phyloP scores from a whole-genome alignment of 805 yeast species.

The Yamadazyma paraphyllophila region DNA sequence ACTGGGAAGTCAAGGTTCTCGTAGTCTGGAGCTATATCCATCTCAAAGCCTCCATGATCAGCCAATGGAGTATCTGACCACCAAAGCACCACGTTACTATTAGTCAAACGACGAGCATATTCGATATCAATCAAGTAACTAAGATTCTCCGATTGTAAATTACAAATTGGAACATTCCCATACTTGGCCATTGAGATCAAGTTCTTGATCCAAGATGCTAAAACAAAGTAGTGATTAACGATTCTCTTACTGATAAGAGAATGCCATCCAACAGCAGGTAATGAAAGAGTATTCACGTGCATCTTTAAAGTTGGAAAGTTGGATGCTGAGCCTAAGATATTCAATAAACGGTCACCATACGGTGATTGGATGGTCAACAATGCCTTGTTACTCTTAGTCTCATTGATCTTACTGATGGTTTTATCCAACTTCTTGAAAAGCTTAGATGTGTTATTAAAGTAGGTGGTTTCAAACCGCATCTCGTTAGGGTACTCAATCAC shows the following conservation, averaged over 20 bases:
- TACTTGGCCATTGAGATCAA: slow-evolving; percentile 65
- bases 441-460: slow-evolving; percentile 53
- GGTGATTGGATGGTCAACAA: slow-evolving; percentile 77
- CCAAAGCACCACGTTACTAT: slow-evolving; percentile 78
- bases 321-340: slow-evolving; percentile 43
- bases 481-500: slow-evolving; percentile 53
- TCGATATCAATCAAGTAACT: slow-evolving; percentile 80
- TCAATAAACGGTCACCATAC: slow-evolving; percentile 44
- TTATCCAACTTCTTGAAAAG: slow-evolving; percentile 59
- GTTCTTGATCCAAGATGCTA: slow-evolving; percentile 71
- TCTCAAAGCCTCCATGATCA: slow-evolving; percentile 80
- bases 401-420: slow-evolving; percentile 53
- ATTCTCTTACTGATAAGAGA: slow-evolving; percentile 59
- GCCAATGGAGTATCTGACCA: slow-evolving; percentile 84
- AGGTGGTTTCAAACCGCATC: slow-evolving; percentile 52
- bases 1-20: slow-evolving; percentile 64
- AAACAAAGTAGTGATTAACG: slow-evolving; percentile 65
- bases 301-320: slow-evolving; percentile 65
- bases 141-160: slow-evolving; percentile 72
- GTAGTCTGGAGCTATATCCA: slow-evolving; percentile 55
- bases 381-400: slow-evolving; percentile 59
- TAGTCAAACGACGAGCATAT: slow-evolving; percentile 73
- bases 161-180: slow-evolving; percentile 83
- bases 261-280: slow-evolving; percentile 86
- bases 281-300: slow-evolving; percentile 53